A percentile compares a stretch with the other conserved stretches of the same genome.
Conservation (phyloP, 2,329 filamentous ascomycete species). For the Verticillium klebahnii region DNA sequence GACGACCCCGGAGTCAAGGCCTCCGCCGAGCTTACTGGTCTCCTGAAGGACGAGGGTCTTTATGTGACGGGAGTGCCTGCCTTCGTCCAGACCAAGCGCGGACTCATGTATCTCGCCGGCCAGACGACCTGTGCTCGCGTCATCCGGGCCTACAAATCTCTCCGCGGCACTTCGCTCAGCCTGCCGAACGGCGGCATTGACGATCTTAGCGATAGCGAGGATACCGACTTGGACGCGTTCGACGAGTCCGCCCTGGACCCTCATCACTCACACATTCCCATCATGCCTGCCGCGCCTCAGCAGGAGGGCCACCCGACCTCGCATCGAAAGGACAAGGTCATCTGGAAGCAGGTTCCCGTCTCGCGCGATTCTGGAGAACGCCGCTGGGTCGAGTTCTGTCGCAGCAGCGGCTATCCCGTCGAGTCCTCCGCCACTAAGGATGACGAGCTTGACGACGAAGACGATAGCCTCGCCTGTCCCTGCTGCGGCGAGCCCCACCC, state of each 20-base stretch:
- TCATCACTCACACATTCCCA: slow-evolving; percentile 23
- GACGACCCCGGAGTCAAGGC: slow-evolving; percentile 44
- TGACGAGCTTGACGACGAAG: slow-evolving; percentile 28
- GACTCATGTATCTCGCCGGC: slow-evolving; percentile 33
- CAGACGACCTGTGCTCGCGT: slow-evolving; percentile 36
- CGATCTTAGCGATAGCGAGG: slow-evolving; percentile 9
- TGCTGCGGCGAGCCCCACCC: slow-evolving; percentile 35
- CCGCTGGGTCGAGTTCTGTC: slow-evolving; percentile 44
- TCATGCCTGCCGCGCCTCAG: slow-evolving; percentile 34
- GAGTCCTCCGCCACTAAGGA: slow-evolving; percentile 3
- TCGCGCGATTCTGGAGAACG: slow-evolving; percentile 34
- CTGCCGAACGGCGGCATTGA: slow-evolving; percentile 9
- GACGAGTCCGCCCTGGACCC: slow-evolving; percentile 17
- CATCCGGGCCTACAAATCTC: slow-evolving; percentile 36
- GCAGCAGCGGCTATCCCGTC: slow-evolving; percentile 27
- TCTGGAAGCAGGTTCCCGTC: slow-evolving; percentile 47
- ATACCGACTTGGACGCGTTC: slow-evolving; percentile 15
- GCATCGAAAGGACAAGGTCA: slow-evolving; percentile 31
- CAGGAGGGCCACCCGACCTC: slow-evolving; percentile 29
- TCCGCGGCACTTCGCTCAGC: slow-evolving; percentile 12
- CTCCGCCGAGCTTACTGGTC: slow-evolving; percentile 41
- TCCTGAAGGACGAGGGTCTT: slow-evolving; percentile 50
- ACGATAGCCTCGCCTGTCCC: slow-evolving; percentile 25
- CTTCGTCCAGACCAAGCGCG: slow-evolving; percentile 31
- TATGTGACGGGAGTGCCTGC: slow-evolving; percentile 40